Base-by-base conservation (phyloP, 306 rosid species). In the Urtica urens region DNA sequence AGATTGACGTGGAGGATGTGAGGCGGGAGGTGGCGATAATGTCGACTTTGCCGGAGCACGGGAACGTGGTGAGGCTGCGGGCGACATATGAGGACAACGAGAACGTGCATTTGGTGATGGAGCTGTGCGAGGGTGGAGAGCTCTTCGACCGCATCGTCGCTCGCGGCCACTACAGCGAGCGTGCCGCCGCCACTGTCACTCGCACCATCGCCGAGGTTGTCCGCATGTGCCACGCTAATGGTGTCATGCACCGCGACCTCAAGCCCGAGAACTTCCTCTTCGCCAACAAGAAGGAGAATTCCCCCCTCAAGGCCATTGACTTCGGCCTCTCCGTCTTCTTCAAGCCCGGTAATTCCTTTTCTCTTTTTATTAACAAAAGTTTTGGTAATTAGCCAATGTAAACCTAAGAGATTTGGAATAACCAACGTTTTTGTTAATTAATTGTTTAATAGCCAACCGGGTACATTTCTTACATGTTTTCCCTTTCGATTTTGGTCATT, bases 81-180 rank as follows among this genome's bases (percentile, higher is more conserved):
- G 87, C 93, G 0, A 78, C 84, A 0, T 81, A 85, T 18, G 95
- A 85, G 67, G 95, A 85, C 33, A 64, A 68, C 9, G 87, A 81
- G 54, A 81, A 85, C 33, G 95, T 85, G n/a, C 95, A 85, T 52
- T 68, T 85, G 8, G 95, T 85, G 3, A 85, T 85, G 95, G 95
- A 85, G 76, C 74, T 85, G 1, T 85, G 95, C 15, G 93, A 69
- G 26, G 95, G 95, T 0, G 95, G 95, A 0, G 95, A 85, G 27
- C 77, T 85, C 13, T 85, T 85, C n/a, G 95, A 84, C 24, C 53
- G 94, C 65, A 84, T 84, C 44, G 92, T 84, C 49, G 94, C 94
- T 0, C 64, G 94, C 4, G 95, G 95, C 0, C 95, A 85, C 23
- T 85, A 85, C 68, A 73, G 84, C 13, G 95, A 85, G 58, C 71